Evolutionary conservation across 495 filamentous ascomycete species (phyloP), one percentile per base, ranked within the genome.

Genomic region (Penicillium pulvis): DNA sequence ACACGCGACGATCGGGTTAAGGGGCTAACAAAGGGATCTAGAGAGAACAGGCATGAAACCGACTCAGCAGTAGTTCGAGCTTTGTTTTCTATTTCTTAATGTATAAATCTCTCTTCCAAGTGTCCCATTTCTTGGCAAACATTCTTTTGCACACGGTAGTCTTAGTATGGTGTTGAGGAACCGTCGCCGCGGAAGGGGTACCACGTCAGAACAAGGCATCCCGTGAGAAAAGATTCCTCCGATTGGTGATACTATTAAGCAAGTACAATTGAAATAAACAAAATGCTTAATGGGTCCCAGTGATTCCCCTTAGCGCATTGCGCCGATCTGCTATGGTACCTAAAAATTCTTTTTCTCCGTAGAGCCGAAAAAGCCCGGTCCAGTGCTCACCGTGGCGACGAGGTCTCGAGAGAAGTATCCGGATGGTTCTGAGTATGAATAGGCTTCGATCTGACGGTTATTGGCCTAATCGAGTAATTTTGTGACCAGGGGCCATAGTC

Each of bases 1-100:
- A 62, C 51, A 51, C 45, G 60, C 59, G 59, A 43, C n/a, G 41
- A 59, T 59, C 53, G 56, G 60, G 45, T 47, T 24, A 47, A 47
- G 53, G 61, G 57, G 56, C 41, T 26, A 47, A 44, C 42, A 43
- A 53, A 54, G 53, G 44, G 51, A 46, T 41, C 19, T 33, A n/a
- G 12, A 26, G 24, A 9, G 6, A 31, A 50, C n/a, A 20, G 47
- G 12, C 20, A 47, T 26, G 45, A 28, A 28, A 47, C 16, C 16
- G 16, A 41, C 14, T 36, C 33, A 41, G 4, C 39, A 41, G 14
- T 17, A n/a, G 1, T 16, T 41, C 16, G n/a, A 17, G 14, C 14
- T 41, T n/a, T 41, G 4, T 41, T 41, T 41, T n/a, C 7, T n/a
- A 2, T 7, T 41, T 17, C 5, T 11, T 36, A 17, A 41, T 41